These are phyloP conservation scores for Lathyrus oleraceus DNA, from an alignment of 306 rosid genomes.

Conservation along the genomic window DNA sequence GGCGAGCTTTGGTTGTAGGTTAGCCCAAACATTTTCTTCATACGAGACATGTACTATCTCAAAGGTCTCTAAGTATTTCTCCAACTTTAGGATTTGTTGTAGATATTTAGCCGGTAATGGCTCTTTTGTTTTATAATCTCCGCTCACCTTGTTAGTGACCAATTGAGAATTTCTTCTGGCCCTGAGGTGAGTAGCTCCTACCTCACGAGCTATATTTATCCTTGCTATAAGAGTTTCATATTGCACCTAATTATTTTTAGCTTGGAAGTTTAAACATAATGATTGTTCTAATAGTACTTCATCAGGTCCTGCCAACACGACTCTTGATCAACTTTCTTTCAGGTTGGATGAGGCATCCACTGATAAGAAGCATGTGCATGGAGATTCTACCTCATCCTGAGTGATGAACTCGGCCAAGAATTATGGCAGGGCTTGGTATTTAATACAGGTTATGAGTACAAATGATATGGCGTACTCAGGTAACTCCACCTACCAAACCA, in stretches of 20 bases:
- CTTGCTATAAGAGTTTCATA: background rate
- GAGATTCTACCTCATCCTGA: too few relatives aligned
- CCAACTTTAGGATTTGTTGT: too few relatives aligned
- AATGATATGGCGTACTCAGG: background rate
- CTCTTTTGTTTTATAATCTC: background rate
- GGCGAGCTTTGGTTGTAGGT: too few relatives aligned
- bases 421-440: too few relatives aligned
- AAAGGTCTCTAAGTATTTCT: too few relatives aligned
- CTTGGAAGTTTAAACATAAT: too few relatives aligned
- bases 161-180: background rate
- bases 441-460: too few relatives aligned
- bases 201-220: background rate
- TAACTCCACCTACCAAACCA: background rate
- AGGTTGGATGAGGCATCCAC: background rate
- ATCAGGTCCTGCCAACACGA: background rate
- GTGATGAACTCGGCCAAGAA: too few relatives aligned
- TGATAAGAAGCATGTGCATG: too few relatives aligned
- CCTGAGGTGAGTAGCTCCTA: background rate
- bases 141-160: too few relatives aligned
- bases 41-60: too few relatives aligned
- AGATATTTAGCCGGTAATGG: background rate
- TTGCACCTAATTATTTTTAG: background rate
- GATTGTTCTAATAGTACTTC: background rate
- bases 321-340: background rate
- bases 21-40: too few relatives aligned